Evolutionary conservation across 2,329 filamentous ascomycete genomes (phyloP), one percentile per base, ranked within the genome.

Genomic region (Cercospora sp.): DNA sequence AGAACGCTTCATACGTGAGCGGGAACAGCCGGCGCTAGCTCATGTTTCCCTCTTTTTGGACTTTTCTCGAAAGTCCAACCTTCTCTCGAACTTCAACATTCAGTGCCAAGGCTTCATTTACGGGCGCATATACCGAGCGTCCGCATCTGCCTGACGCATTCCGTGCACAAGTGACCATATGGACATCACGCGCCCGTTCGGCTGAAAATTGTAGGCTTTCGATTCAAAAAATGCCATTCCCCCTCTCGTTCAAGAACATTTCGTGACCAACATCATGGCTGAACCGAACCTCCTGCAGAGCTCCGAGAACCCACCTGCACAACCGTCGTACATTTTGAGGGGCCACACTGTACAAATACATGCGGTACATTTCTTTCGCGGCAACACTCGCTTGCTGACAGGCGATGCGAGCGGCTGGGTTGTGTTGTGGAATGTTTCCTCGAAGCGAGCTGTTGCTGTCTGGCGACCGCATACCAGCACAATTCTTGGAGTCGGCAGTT

Each of bases 401-500:
- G 94, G 91, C 40, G 95, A 99, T 80, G 91, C 93, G 8, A 91
- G 97, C 51, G 95, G 95, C 68, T 97, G 91, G 85, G 84, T 97
- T 36, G 86, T 97, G 6, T 82, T 93, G 23, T 99, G 95, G 95
- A 90, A 92, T 77, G 82, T 97, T 45, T 86, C 90, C 28, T 91
- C 89, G 62, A 94, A 96, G 83, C 87, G 95, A 36, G 88, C 94
- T 0, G 84, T 88, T 8, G 92, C 90, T 1, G 92, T 95, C 3
- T 99, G 95, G 95, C 90, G 87, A 75, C 91, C 93, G 1, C 95
- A 99, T 78, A 84, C 88, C 55, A 90, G 87, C 36, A 87, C 92
- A 20, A 89, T 98, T 30, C 84, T 98, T 16, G 91, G 90, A 3
- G 84, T 95, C 48, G 85, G 85, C 58, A 88, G 84, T 40, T 97